Evolutionary conservation across 225 moss, liverwort and hornwort species (phyloP), one percentile per base, ranked within the genome.

Genomic region (Takakia lepidozioides): DNA sequence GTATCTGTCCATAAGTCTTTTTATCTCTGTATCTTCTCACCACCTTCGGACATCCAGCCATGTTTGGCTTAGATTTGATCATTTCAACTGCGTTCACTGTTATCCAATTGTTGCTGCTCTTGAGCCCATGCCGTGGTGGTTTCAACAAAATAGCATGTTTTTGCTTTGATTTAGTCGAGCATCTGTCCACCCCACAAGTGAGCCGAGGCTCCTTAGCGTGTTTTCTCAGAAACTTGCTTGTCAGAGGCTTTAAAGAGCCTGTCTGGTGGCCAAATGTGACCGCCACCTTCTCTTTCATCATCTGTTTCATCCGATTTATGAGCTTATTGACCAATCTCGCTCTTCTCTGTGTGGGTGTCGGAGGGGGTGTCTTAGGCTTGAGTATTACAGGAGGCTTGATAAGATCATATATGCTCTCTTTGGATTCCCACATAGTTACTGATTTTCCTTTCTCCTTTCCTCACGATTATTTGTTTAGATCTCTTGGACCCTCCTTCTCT

Each of bases 181-280:
- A 92, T 62, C 84, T 67, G 0, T 73, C 65, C 54, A 70, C 84
- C 25, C 52, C 10, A 24, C 25, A 44, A 32, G 32, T 6, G 32
- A 32, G 11, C 11, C 32, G 11, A 6, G 32, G 93, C 48, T 88
- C 88, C 47, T 86, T 93, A 1, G 86, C 83, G 34, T 93, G 86
- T 45, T 93, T 89, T 51, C 54, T 88, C 67, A 93, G 52, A 40
- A 81, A 93, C 1, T 75, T 74, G 43, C 60, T 37, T 4, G 74
- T 32, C 43, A 40, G 60, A 16, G 88, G 84, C 25, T 63, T 77
- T 42, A 79, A 65, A 19, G 76, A 66, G 57, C 88, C 81, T 10
- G 62, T 35, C 0, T 63, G 68, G 14, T 74, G 63, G 24, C 88
- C 88, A 43, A 93, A 81, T 6, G 93, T 93, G 20, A 83, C 86